These are phyloP conservation scores for Tremellales sp. DNA, from an alignment of 1,284 basidiomycete genomes.

Conservation along the genomic window DNA sequence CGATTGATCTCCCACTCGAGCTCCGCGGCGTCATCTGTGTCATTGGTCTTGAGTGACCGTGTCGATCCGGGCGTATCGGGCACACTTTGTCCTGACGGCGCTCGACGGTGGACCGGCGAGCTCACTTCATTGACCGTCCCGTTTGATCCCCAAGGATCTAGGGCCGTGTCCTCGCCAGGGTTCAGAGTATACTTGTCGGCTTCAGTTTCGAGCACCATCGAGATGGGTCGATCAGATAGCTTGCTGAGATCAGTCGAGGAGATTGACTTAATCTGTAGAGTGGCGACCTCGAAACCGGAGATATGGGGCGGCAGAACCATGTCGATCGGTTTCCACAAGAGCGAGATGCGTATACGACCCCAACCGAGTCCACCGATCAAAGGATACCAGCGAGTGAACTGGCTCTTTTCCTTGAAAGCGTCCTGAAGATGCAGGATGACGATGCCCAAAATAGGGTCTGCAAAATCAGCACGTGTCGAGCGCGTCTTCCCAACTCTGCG, in stretches of 20 bases:
- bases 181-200: conserved; percentile 19
- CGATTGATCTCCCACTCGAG: conserved; percentile 24
- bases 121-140: not conserved
- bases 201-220: conserved; percentile 37
- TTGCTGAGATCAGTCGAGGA: conserved; percentile 17
- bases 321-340: conserved; percentile 49
- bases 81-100: not conserved
- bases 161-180: not conserved
- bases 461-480: conserved; percentile 5
- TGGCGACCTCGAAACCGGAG: conserved; percentile 43
- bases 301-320: conserved; percentile 36
- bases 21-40: not conserved
- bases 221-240: conserved; percentile 15
- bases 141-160: not conserved
- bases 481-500: conserved; percentile 2
- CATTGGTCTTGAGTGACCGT: not conserved
- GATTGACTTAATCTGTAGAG: conserved; percentile 34
- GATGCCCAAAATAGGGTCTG: conserved; percentile 44
- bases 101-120: not conserved
- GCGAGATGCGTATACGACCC: conserved; percentile 43
- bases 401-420: conserved; percentile 29
- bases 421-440: conserved; percentile 31
- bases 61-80: not conserved
- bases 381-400: conserved; percentile 45
- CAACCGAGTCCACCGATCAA: conserved; percentile 45